Conservation (phyloP, 352 stramenopile species). For the Pythium phragmitis region DNA sequence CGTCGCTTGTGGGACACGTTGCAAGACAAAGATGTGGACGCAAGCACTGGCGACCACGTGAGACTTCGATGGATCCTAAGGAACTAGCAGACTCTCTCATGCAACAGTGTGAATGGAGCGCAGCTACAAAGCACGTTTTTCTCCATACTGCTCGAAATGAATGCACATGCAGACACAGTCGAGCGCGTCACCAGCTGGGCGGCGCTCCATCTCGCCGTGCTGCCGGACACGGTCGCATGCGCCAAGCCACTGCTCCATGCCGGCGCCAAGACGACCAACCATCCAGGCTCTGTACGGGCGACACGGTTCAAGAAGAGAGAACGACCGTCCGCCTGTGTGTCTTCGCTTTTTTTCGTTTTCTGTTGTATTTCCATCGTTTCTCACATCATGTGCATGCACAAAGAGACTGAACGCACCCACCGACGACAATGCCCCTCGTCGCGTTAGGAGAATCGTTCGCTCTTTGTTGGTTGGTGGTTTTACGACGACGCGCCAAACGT, state of each 20-base stretch:
- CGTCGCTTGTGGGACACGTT: slow-evolving; percentile 56
- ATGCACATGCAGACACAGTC: slow-evolving; percentile 47
- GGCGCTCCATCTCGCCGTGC: slow-evolving; percentile 61
- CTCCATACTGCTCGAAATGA: slow-evolving; percentile 41
- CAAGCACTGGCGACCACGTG: slow-evolving; percentile 61
- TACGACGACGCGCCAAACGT: slow-evolving; percentile 85
- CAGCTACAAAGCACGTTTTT: slow-evolving; percentile 63
- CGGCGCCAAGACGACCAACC: slow-evolving; percentile 30
- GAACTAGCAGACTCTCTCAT: not conserved
- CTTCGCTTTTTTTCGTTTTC: slow-evolving; percentile 31
- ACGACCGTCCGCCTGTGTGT: slow-evolving; percentile 27
- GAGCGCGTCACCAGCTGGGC: slow-evolving; percentile 74
- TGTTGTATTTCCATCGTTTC: slow-evolving; percentile 8
- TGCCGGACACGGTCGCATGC: slow-evolving; percentile 43
- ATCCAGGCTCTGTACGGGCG: slow-evolving; percentile 50
- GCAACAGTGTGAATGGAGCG: slow-evolving; percentile 72
- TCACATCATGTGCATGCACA: slow-evolving; percentile 13
- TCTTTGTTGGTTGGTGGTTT: not conserved
- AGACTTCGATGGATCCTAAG: not conserved
- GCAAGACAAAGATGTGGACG: slow-evolving; percentile 38
- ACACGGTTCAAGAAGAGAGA: slow-evolving; percentile 46
- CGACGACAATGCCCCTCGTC: no score
- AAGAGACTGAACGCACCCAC: not conserved
- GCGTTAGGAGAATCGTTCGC: not conserved
- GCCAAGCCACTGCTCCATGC: slow-evolving; percentile 45